Percentiles rank a stretch among this genome's conserved stretches.
phyloP scores from a whole-genome alignment of 192 early-diverging fungal genomes.

The Coemansia aciculifera region DNA sequence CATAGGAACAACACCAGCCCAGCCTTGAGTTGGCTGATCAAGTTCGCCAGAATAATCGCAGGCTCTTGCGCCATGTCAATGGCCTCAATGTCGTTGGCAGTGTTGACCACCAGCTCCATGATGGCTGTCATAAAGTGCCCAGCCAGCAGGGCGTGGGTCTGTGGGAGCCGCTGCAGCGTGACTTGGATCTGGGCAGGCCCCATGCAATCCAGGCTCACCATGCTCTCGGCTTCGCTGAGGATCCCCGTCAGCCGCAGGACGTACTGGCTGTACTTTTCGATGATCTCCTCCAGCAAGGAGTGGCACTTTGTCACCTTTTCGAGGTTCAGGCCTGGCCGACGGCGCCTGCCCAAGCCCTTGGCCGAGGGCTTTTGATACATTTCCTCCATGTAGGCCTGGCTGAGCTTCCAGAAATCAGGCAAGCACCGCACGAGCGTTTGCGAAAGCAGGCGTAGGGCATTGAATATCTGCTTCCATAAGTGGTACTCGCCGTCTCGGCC shows the following conservation, averaged over 20 bases:
- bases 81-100: constrained; percentile 74
- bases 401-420: constrained; percentile 93
- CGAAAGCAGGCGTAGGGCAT: constrained; percentile 75
- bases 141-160: constrained; percentile 62
- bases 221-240: constrained; percentile 33
- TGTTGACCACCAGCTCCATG: constrained; percentile 72
- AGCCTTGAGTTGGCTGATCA: constrained; percentile 72
- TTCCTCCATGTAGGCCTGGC: constrained; percentile 84
- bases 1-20: constrained; percentile 76
- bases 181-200: constrained; percentile 11
- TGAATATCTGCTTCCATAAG: constrained; percentile 69
- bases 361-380: constrained; percentile 59
- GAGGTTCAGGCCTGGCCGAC: constrained; percentile 49
- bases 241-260: constrained; percentile 48
- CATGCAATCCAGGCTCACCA: constrained; percentile 31
- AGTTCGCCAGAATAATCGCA: constrained; percentile 63
- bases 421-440: constrained; percentile 69
- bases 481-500: constrained; percentile 54
- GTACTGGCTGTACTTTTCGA: constrained; percentile 49
- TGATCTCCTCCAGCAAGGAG: constrained; percentile 48
- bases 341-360: constrained; percentile 41
- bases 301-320: constrained; percentile 54
- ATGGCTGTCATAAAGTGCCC: constrained; percentile 77
- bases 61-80: constrained; percentile 75
- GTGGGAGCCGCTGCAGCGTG: constrained; percentile 50